These are phyloP conservation scores for Smittium mucronatum DNA, from an alignment of 371 early-diverging fungal genomes.

Conservation along the genomic window DNA sequence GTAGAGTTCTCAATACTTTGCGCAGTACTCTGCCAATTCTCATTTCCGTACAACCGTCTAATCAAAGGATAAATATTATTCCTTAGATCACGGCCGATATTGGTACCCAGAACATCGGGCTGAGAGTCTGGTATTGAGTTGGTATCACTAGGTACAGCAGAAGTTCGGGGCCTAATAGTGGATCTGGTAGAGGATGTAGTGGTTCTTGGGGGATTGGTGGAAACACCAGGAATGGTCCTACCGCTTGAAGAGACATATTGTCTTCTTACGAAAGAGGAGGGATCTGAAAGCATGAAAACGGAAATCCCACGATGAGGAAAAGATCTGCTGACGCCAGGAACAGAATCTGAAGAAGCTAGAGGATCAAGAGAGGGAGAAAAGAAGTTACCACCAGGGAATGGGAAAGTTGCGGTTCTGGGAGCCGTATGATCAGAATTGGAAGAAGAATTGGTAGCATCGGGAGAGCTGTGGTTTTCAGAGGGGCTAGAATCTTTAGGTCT, in stretches of 20 bases:
- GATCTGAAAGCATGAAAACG: background rate
- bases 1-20: background rate
- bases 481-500: slow-evolving; percentile 9
- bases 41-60: background rate
- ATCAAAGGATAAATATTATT: background rate
- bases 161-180: background rate
- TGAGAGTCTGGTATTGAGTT: background rate
- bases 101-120: background rate
- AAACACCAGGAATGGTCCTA: background rate
- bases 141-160: background rate
- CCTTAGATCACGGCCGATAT: background rate
- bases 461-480: background rate
- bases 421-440: too few relatives aligned
- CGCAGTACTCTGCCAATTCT: background rate
- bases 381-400: background rate
- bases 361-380: too few relatives aligned
- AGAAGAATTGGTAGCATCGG: background rate
- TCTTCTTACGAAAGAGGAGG: background rate
- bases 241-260: background rate
- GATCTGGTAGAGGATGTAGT: background rate
- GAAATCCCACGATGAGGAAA: background rate
- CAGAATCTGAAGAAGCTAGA: background rate
- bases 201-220: background rate
- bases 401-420: background rate
- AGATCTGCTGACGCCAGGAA: background rate